Conservation (phyloP, 1,284 basidiomycete genomes). For the Cutaneotrichosporon spelunceum region DNA sequence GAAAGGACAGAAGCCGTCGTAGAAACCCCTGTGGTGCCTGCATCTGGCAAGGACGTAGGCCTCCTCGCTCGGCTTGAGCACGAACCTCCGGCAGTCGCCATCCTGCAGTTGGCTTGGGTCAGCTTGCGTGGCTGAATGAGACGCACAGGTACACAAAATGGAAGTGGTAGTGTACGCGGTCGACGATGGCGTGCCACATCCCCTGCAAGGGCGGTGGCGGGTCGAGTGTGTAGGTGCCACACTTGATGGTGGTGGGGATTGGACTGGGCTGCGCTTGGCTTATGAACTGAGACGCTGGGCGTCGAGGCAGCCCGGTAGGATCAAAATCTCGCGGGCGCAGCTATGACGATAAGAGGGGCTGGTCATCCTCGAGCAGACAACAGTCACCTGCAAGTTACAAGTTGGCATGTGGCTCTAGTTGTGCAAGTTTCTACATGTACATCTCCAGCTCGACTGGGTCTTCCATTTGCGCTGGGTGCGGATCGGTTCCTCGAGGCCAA, state of each 20-base stretch:
- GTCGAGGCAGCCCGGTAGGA: too few species aligned
- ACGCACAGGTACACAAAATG: neutral
- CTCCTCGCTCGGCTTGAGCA: neutral
- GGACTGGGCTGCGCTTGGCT: neutral
- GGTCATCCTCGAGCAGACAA: too few species aligned
- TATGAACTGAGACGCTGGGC: too few species aligned
- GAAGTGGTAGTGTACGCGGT: neutral
- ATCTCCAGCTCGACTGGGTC: neutral
- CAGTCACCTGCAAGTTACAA: too few species aligned
- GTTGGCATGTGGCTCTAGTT: too few species aligned
- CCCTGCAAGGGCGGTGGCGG: neutral
- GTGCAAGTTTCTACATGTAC: too few species aligned
- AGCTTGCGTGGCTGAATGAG: neutral
- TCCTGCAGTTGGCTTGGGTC: neutral
- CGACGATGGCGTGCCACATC: neutral
- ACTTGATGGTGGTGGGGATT: neutral
- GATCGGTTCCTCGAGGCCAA: slow-evolving; percentile 18
- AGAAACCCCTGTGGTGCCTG: neutral
- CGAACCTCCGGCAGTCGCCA: neutral
- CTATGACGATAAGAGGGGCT: too few species aligned
- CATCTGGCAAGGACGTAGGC: neutral
- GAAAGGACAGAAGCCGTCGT: slow-evolving; percentile 3
- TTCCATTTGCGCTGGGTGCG: slow-evolving; percentile 12
- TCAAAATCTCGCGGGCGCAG: too few species aligned
- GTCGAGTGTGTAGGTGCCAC: slow-evolving; percentile 1